Conservation (phyloP, 2,329 filamentous ascomycete genomes). For the Claviceps digitariae region DNA sequence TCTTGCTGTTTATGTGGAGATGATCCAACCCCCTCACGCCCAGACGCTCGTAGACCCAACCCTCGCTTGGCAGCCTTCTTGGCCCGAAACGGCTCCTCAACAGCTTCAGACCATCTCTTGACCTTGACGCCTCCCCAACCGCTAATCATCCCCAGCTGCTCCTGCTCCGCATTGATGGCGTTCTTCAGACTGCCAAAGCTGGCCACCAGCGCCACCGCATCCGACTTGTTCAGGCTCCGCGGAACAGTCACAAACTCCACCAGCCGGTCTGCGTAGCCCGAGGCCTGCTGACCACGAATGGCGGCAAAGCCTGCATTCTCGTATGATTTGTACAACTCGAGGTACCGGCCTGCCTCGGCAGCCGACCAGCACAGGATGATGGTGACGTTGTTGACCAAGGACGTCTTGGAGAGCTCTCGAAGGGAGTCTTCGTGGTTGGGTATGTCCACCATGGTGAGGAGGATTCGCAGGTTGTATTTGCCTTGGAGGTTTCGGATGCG, state of each 20-base stretch:
- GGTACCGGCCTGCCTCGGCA: slow-evolving; percentile 81
- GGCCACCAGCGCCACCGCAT: slow-evolving; percentile 78
- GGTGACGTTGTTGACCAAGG: slow-evolving; percentile 83
- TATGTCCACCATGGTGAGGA: slow-evolving; percentile 90
- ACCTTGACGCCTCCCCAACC: slow-evolving; percentile 97
- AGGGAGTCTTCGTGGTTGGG: slow-evolving; percentile 83
- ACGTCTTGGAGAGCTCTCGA: slow-evolving; percentile 84
- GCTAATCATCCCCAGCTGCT: slow-evolving; percentile 70
- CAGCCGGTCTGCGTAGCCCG: slow-evolving; percentile 71
- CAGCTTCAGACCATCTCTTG: slow-evolving; percentile 65
- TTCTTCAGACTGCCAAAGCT: slow-evolving; percentile 82
- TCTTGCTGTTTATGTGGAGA: background rate
- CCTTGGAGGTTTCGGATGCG: slow-evolving; percentile 75
- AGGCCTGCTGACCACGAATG: slow-evolving; percentile 75
- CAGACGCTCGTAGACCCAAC: slow-evolving; percentile 13
- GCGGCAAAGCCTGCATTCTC: slow-evolving; percentile 70
- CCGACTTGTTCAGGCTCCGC: slow-evolving; percentile 82
- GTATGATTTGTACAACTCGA: slow-evolving; percentile 90
- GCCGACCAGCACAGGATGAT: slow-evolving; percentile 90
- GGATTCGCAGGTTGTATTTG: slow-evolving; percentile 73
- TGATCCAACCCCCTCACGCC: background rate
- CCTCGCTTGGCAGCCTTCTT: slow-evolving; percentile 49
- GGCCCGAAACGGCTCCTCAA: slow-evolving; percentile 73
- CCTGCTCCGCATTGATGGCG: slow-evolving; percentile 75
- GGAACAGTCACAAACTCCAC: slow-evolving; percentile 90